Evolutionary conservation across 495 filamentous ascomycete genomes (phyloP), one percentile per base, ranked within the genome.

Genomic region (Glarea lozoyensis): DNA sequence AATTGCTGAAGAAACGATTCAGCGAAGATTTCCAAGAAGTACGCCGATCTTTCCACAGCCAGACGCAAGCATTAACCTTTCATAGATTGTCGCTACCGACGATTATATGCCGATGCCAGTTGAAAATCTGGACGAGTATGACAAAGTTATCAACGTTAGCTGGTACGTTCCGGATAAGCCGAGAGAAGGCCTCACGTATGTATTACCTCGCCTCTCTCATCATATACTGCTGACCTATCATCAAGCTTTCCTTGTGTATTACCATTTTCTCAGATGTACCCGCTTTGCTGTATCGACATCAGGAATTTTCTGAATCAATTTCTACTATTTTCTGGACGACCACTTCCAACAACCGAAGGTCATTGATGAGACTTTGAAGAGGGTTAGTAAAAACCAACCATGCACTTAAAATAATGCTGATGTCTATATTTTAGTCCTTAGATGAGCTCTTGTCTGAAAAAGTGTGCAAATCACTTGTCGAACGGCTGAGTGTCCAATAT

Each of bases 31-130:
- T 99, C 59, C 81, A 86, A 60, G 88, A 96, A 68, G 83, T 86
- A 57, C 41, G 61, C 9, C 10, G 17, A 20, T 20, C 5, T 37
- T 20, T 3, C 4, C 19, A 7, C 35, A 5, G 10, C 35, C 7
- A 10, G 35, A 21, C 4, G 16, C 22, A 25, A 12, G 9, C 5
- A 49, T 43, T 52, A 30, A 53, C 40, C 15, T 34, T 9, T 4
- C 24, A 34, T 45, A 92, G 79, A 94, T 95, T 60, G 87, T 99
- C 20, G 85, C 81, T 10, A 94, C 88, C 10, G 92, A 99, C 59
- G 92, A 99, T 59, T 99, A 97, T 62, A 96, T 97, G 89, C 93
- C 93, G 15, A 97, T 99, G 93, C 81, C 85, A 4, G 93, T 96
- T 53, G 80, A 84, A 46, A 85, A 80, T 18, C 50, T 70, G n/a